Conservation (phyloP, 192 early-diverging fungal genomes). For the Podila horticola region DNA sequence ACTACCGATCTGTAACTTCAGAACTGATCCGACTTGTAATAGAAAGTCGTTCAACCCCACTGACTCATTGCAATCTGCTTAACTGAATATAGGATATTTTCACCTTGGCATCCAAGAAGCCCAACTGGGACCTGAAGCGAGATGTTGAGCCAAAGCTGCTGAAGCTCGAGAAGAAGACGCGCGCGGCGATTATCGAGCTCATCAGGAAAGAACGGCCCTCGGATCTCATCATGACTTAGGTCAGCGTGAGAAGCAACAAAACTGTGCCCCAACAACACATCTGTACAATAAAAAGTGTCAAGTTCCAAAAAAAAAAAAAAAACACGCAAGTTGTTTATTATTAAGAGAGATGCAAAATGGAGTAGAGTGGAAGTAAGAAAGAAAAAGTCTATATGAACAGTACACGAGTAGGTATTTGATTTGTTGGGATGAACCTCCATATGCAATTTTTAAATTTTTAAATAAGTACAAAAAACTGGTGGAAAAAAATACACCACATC, state of each 20-base stretch:
- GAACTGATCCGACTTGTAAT: neutral
- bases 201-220: slow-evolving; percentile 67
- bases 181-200: slow-evolving; percentile 77
- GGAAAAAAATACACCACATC: neutral
- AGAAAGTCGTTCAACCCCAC: neutral
- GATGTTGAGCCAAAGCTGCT: slow-evolving; percentile 84
- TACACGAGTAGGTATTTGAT: no score
- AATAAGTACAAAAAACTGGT: no score
- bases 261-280: neutral
- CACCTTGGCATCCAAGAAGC: slow-evolving; percentile 84
- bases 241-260: neutral
- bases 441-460: no score
- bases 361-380: no score
- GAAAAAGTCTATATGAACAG: no score
- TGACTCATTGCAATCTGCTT: slow-evolving; percentile 7
- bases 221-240: slow-evolving; percentile 35
- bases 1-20: neutral
- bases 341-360: no score
- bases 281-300: neutral
- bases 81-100: slow-evolving; percentile 70
- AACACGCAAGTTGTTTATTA: no score
- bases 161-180: slow-evolving; percentile 76
- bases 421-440: no score
- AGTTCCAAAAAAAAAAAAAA: no score
- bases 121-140: slow-evolving; percentile 92